Percentiles rank a stretch among this genome's conserved stretches.
Evolutionary conservation across 176 grass and related monocot genomes (phyloP).

Genomic region (Ensete ventricosum): DNA sequence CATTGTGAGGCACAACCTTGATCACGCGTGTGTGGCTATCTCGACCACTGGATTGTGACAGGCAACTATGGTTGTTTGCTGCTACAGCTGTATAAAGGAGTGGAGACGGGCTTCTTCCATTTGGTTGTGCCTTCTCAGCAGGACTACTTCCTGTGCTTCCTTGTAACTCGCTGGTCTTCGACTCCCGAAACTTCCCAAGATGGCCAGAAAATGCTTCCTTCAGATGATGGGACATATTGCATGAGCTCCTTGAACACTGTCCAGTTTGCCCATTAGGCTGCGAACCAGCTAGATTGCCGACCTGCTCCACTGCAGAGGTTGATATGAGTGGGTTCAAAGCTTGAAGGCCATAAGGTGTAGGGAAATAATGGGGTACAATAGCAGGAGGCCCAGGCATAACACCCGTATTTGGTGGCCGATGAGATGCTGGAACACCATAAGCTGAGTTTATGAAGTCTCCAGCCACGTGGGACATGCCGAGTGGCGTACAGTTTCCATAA

Average conservation of each 20-base stretch:
- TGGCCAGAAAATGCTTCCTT: constrained; percentile 35
- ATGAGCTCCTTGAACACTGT: constrained; percentile 46
- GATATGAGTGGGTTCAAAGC: constrained; percentile 37
- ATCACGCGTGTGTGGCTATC: constrained; percentile 41
- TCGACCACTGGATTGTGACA: constrained; percentile 28
- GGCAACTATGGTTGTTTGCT: constrained; percentile 8
- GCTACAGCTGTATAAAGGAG: constrained; percentile 22
- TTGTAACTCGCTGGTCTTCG: constrained; percentile 64
- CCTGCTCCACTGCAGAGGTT: constrained; percentile 48
- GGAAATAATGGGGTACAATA: constrained; percentile 53
- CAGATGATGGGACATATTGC: constrained; percentile 36
- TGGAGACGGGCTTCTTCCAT: constrained; percentile 23
- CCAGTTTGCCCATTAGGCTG: constrained; percentile 28
- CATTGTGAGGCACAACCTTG: constrained; percentile 77
- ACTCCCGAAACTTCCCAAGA: constrained; percentile 40
- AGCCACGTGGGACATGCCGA: constrained; percentile 22
- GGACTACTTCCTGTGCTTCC: constrained; percentile 71
- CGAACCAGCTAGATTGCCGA: constrained; percentile 27
- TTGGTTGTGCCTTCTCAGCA: constrained; percentile 31
- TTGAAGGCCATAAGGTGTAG: constrained; percentile 49
- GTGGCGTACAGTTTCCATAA: constrained; percentile 40
- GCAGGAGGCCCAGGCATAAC: constrained; percentile 29
- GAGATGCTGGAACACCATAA: constrained; percentile 42
- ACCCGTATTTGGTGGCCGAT: constrained; percentile 50
- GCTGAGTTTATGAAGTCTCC: constrained; percentile 57